These are phyloP conservation scores for Acacia concinna DNA, from an alignment of 331 rosid genomes.

Conservation along the genomic window DNA sequence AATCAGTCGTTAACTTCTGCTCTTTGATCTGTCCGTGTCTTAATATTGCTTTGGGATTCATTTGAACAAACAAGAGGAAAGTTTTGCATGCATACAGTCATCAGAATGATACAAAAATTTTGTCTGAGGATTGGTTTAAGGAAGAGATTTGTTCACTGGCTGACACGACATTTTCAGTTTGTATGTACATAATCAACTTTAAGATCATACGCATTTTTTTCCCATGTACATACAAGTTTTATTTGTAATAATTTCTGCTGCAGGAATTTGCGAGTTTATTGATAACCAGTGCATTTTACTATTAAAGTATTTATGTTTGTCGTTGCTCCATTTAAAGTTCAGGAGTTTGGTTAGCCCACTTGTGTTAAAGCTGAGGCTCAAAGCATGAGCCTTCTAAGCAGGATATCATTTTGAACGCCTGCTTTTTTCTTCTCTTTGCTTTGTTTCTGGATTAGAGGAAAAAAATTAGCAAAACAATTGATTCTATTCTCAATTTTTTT, in stretches of 20 bases:
- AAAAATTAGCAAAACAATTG: too few species aligned
- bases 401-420: neutral
- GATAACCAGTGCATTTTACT: neutral
- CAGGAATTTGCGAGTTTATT: conserved; percentile 2
- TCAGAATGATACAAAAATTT: conserved; percentile 1
- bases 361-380: neutral
- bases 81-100: conserved; percentile 17
- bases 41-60: conserved; percentile 6
- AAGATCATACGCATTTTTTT: neutral
- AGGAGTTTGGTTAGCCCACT: conserved; percentile 10
- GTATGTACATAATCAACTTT: neutral
- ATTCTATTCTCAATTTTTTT: too few species aligned
- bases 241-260: neutral
- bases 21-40: neutral
- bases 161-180: conserved; percentile 9
- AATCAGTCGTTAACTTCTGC: conserved; percentile 29
- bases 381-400: neutral
- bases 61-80: conserved; percentile 19
- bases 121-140: conserved; percentile 7
- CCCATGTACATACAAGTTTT: neutral
- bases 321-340: conserved; percentile 4
- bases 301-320: neutral
- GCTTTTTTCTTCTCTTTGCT: neutral
- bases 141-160: conserved; percentile 14
- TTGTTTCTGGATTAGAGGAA: neutral